Evolutionary conservation across 2,329 filamentous ascomycete species (phyloP), one percentile per base, ranked within the genome.

Genomic region (Ceratocystis cubensis): DNA sequence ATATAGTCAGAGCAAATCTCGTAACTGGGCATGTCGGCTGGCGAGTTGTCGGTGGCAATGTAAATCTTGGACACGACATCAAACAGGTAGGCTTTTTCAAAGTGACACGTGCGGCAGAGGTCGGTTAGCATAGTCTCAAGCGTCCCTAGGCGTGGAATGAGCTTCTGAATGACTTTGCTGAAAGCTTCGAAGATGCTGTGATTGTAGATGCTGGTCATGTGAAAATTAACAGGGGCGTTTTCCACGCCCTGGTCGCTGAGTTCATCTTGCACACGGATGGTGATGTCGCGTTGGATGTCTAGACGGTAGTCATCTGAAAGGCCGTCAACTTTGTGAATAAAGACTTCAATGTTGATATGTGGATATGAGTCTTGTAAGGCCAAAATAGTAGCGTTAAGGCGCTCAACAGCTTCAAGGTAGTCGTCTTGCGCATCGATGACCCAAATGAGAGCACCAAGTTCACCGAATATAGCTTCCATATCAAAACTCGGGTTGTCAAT

Each of bases 1-100:
- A 99, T 96, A 74, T 96, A 97, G 74, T 99, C 94, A 63, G 91
- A 96, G 78, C 94, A 99, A 73, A 97, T 96, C 78, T 97, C 94
- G 75, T 99, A 99, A 74, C 89, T 93, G 53, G 89, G 88, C 82
- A 96, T 94, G 73, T 97, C 93, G 41, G 93, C 90, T 0, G 93
- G 93, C 48, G 89, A 88, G 37, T 88, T 94, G 75, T 99, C 94
- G 4, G 93, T 96, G 0, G 94, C 94, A 71, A 99, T 96, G 78
- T 99, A 99, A 69, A 99, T 96, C 78, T 99, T 99, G 77, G 90
- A 96, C 71, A 96, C 84, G 7, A 97, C 92, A 74, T 99, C 95
- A 74, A 99, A 99, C 5, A 99, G 84, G 75, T 99, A 99, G 2
- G 92, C 93, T 77, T 99, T 99, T 75, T 97, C 92, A 74, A 99